Conservation (phyloP, 176 grass and related monocot genomes). For the Tuctoria greenei region DNA sequence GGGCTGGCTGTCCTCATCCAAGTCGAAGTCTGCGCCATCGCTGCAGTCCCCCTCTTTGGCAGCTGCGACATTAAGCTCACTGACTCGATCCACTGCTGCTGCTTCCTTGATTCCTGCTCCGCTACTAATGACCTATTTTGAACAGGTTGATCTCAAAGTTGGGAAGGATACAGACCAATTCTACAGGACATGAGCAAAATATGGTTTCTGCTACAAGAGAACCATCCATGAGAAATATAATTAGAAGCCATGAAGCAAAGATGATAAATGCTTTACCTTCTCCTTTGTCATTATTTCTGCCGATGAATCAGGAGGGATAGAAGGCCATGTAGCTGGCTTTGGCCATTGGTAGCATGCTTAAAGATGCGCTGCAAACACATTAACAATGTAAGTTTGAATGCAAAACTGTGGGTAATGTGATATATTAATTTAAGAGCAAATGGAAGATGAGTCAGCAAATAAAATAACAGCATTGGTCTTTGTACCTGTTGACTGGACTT, state of each 20-base stretch:
- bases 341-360: constrained; percentile 99
- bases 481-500: constrained; percentile 93
- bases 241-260: constrained; percentile 33
- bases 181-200: constrained; percentile 13
- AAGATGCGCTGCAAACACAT: constrained; percentile 66
- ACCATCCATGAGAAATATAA: constrained; percentile 42
- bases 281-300: constrained; percentile 86
- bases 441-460: constrained; percentile 21
- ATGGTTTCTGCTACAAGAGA: constrained; percentile 28
- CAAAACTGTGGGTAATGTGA: constrained; percentile 19
- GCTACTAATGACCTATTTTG: constrained; percentile 6
- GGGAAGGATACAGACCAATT: constrained; percentile 22
- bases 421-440: not conserved
- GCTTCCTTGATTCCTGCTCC: too few relatives aligned
- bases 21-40: too few relatives aligned
- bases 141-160: constrained; percentile 21
- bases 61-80: too few relatives aligned
- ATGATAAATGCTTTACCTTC: constrained; percentile 71
- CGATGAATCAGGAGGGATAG: constrained; percentile 73
- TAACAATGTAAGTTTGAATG: constrained; percentile 23
- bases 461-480: constrained; percentile 30
- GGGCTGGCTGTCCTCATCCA: too few relatives aligned
- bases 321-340: constrained; percentile 96
- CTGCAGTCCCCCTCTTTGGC: too few relatives aligned
- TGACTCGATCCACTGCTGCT: too few relatives aligned